Base-by-base conservation (phyloP, 352 stramenopile genomes). In the Phytophthora chlamydospora region DNA sequence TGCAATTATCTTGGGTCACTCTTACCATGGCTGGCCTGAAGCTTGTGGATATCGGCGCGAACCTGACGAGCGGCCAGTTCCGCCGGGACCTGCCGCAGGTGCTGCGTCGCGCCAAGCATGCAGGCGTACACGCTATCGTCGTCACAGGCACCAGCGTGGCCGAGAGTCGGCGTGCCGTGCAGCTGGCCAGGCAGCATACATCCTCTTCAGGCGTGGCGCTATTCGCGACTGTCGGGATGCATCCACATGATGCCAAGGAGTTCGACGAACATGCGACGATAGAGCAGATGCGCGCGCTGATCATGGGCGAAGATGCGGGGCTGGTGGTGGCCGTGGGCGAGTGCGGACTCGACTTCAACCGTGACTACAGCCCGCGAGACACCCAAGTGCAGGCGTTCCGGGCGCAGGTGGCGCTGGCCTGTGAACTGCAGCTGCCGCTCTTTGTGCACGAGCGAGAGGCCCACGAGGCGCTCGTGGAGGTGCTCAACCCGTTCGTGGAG, bases 321-420 rank as follows among this genome's bases (percentile, higher is more conserved):
- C 78, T 84, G 42, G 87, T 98, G 29, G 87, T 92, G 31, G 97
- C 96, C 12, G 79, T 99, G 19, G 97, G 96, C 41, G 97, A 99
- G 73, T 98, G 91, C 59, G 97, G 96, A 38, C 75, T 99, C 13
- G 96, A 99, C 72, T 99, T 98, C 63, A 97, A 98, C 76, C 88
- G 95, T 31, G 76, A 98, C 53, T 99, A 98, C 79, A 97, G 85
- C 55, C 68, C 80, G 11, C 92, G 93, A 40, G 90, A 98, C 39
- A 79, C 83, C 32, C 95, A 99, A 66, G 50, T 92, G 46, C 65
- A 83, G 9, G 89, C 89, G 7, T 97, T 99, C 35, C 59, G 81
- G 34, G 65, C 75, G 0, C 97, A 99, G 56, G 76, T 99, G 21
- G 75, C 91, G 53, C 78, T 99, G 17, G 79, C 82, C 7, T 87